These are phyloP conservation scores for Sugiyamaella japonica DNA, from an alignment of 1,139 yeast genomes.

Conservation along the genomic window DNA sequence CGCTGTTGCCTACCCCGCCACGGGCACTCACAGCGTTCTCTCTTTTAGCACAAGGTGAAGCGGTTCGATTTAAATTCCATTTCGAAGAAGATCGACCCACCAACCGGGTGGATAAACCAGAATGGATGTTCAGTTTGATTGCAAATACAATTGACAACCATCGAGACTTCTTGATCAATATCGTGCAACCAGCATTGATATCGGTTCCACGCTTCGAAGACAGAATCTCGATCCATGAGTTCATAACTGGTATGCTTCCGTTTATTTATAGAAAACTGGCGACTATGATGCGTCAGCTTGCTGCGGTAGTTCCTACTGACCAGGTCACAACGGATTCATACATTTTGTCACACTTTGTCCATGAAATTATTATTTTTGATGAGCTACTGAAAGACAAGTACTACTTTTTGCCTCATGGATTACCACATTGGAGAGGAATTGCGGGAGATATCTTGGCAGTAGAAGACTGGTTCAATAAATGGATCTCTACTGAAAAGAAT, in stretches of 20 bases:
- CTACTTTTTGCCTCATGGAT: constrained; percentile 54
- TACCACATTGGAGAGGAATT: constrained; percentile 55
- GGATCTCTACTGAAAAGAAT: constrained; percentile 67
- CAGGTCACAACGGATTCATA: constrained; percentile 40
- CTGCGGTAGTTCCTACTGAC: constrained; percentile 35
- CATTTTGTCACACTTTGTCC: constrained; percentile 59
- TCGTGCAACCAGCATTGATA: constrained; percentile 39
- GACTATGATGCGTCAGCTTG: constrained; percentile 41
- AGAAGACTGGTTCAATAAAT: constrained; percentile 50
- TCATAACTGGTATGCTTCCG: constrained; percentile 55
- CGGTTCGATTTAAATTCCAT: constrained; percentile 68
- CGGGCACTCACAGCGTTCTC: constrained; percentile 60
- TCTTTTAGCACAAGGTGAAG: constrained; percentile 56
- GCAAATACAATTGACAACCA: constrained; percentile 53
- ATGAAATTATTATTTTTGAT: constrained; percentile 62
- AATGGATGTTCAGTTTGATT: constrained; percentile 67
- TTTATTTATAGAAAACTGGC: constrained; percentile 53
- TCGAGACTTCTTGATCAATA: constrained; percentile 43
- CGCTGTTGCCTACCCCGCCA: constrained; percentile 39
- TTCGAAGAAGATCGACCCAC: constrained; percentile 63
- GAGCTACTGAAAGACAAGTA: constrained; percentile 53
- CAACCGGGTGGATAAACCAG: constrained; percentile 72
- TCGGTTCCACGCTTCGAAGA: constrained; percentile 34
- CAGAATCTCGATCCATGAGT: constrained; percentile 47
- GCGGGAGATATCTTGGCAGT: constrained; percentile 54